These are phyloP conservation scores for Neonectria sp. DNA, from an alignment of 2,329 filamentous ascomycete species.

Conservation along the genomic window DNA sequence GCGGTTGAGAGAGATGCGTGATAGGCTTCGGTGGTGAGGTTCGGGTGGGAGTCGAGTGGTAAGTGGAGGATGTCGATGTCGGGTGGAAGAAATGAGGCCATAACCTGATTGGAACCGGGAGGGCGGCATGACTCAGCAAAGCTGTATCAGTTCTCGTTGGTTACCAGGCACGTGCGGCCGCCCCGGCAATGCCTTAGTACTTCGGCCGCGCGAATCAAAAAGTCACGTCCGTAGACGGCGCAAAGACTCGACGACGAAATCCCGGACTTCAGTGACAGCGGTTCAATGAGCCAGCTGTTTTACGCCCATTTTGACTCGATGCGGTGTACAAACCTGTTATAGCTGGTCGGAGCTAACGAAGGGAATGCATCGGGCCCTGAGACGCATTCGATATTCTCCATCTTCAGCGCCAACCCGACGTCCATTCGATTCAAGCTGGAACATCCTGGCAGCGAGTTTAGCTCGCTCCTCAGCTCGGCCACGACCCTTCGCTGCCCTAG, in stretches of 20 bases:
- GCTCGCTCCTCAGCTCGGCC: constrained; percentile 23
- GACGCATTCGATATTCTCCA: constrained; percentile 36
- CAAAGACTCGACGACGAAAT: constrained; percentile 7
- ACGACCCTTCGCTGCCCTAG: constrained; percentile 35
- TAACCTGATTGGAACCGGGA: constrained; percentile 52
- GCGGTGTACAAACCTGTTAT: constrained; percentile 40
- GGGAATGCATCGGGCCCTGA: constrained; percentile 51
- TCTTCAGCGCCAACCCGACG: constrained; percentile 38
- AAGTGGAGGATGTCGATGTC: constrained; percentile 49
- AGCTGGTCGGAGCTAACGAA: constrained; percentile 38
- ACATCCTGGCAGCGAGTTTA: constrained; percentile 19
- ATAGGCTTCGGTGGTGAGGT: constrained; percentile 40
- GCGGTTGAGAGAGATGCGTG: constrained; percentile 44
- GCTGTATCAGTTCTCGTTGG: constrained; percentile 42
- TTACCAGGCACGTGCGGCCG: constrained; percentile 36
- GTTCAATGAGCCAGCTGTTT: constrained; percentile 24
- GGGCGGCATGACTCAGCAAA: constrained; percentile 54
- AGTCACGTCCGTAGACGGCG: constrained; percentile 11
- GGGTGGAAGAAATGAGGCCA: constrained; percentile 57
- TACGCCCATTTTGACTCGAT: constrained; percentile 31
- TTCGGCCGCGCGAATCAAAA: constrained; percentile 34
- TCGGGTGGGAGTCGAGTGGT: constrained; percentile 47
- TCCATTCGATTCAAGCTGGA: constrained; percentile 25
- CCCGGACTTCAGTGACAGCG: not conserved
- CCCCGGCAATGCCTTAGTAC: constrained; percentile 19